Evolutionary conservation across 1,139 yeast species (phyloP).

Genomic region (Kurtzmaniella quercitrusa): DNA sequence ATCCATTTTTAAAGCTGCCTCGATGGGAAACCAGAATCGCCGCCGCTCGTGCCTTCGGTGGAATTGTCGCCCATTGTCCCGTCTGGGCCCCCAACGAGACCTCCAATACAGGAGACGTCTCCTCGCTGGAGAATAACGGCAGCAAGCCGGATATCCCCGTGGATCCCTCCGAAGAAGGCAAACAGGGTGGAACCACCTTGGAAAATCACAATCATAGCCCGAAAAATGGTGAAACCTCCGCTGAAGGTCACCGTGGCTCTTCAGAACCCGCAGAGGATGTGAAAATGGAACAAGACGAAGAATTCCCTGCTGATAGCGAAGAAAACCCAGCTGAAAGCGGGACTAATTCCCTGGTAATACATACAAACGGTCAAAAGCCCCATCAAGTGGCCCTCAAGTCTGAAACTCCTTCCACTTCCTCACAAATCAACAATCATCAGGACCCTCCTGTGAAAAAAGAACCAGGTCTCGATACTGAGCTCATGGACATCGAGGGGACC

Average conservation of each 20-base stretch:
- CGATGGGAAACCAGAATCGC: conserved; percentile 97
- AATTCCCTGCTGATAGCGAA: conserved; percentile 15
- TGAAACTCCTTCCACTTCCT: too few relatives aligned
- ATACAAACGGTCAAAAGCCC: neutral
- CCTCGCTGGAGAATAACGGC: too few relatives aligned
- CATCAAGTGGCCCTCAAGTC: too few relatives aligned
- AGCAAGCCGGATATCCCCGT: too few relatives aligned
- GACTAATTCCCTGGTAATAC: too few relatives aligned
- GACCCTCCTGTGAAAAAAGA: neutral
- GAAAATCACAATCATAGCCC: conserved; percentile 5
- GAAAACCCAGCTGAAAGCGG: too few relatives aligned
- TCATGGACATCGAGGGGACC: neutral
- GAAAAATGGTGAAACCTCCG: conserved; percentile 1
- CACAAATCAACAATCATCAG: too few relatives aligned
- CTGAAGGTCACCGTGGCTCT: too few relatives aligned
- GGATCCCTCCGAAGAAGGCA: conserved; percentile 4
- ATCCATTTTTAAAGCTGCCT: conserved; percentile 75
- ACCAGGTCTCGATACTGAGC: neutral
- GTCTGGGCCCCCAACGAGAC: conserved; percentile 79
- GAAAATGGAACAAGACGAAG: conserved; percentile 20
- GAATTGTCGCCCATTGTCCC: conserved; percentile 75
- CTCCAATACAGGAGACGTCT: neutral
- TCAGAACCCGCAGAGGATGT: conserved; percentile 6
- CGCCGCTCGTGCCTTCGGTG: conserved; percentile 94
- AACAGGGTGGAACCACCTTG: conserved; percentile 10